Evolutionary conservation across 768 basidiomycete species (phyloP).

Genomic region (Termitomyces sp.): DNA sequence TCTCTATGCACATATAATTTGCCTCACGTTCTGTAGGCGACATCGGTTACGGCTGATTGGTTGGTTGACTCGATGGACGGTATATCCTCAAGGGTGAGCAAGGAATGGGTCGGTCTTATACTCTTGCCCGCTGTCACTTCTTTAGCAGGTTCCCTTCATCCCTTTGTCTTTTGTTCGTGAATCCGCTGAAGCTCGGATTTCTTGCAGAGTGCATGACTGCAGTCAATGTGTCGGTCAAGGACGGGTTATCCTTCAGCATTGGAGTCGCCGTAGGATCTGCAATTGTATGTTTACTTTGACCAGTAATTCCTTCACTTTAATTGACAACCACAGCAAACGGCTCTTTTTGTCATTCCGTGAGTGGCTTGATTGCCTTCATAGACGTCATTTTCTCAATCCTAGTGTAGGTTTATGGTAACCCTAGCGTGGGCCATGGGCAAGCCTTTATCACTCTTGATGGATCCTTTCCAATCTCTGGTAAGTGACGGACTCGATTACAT

Average conservation of each 20-base stretch:
- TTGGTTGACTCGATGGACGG: constrained; percentile 84
- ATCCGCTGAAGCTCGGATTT: neutral
- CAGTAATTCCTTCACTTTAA: neutral
- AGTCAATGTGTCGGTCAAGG: constrained; percentile 86
- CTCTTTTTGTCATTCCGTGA: constrained; percentile 81
- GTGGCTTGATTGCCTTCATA: constrained; percentile 17
- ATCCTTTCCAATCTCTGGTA: constrained; percentile 80
- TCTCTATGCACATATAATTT: neutral
- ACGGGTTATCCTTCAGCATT: constrained; percentile 82
- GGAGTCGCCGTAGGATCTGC: constrained; percentile 88
- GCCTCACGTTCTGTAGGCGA: constrained; percentile 28
- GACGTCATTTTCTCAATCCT: neutral
- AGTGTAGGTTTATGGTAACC: constrained; percentile 57
- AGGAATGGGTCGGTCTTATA: constrained; percentile 88
- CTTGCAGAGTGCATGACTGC: constrained; percentile 79
- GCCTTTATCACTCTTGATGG: constrained; percentile 77
- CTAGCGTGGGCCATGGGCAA: constrained; percentile 82
- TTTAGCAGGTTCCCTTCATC: constrained; percentile 50
- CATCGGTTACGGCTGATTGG: constrained; percentile 55
- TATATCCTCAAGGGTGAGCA: constrained; percentile 64
- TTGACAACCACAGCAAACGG: constrained; percentile 56
- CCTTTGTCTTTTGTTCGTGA: neutral
- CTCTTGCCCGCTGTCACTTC: constrained; percentile 82
- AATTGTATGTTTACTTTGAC: constrained; percentile 45
- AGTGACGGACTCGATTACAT: constrained; percentile 23